Evolutionary conservation across 2,329 filamentous ascomycete species (phyloP), one percentile per base, ranked within the genome.

Genomic region (Apiospora rasikravindrae): DNA sequence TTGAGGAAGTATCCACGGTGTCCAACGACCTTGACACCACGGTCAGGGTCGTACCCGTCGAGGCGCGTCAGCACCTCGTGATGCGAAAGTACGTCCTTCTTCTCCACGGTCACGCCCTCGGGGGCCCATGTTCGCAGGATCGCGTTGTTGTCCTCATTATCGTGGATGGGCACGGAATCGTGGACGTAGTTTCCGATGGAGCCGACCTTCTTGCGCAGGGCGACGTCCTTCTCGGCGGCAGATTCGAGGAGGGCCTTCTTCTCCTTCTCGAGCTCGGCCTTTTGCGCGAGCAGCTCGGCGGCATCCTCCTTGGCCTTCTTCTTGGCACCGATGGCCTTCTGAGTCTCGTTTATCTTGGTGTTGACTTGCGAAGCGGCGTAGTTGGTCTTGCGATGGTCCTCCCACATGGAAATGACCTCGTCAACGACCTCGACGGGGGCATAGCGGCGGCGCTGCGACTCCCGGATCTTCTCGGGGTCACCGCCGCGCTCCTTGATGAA

Each of bases 301-400:
- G 94, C 94, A 81, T 96, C 91, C 85, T 97, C 94, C 87, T 98
- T 98, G 77, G 92, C 92, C 91, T 97, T 98, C 86, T 97, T 98
- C 88, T 96, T 97, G 79, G 89, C 86, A 24, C 93, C 94, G 80
- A 98, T 97, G 81, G 95, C 91, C 84, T 97, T 98, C 82, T 97
- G 94, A 42, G 94, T 89, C 26, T 89, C 91, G 84, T 98, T 98
- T 83, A 98, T 95, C 85, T 93, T 91, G 78, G 91, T 91, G 76
- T 92, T 93, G 77, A 96, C 89, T 82, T 97, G 94, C 26, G 92
- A 94, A 10, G 91, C 93, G 71, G 89, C 90, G 80, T 96, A 96
- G 73, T 94, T 89, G 70, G 93, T 94, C 84, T 88, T 91, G 78
- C 94, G 90, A 83, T 96, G 94, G 78, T 96, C 94, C 81, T 97